Base-by-base conservation (phyloP, 2,329 filamentous ascomycete genomes). In the Hypoxylon sp. region DNA sequence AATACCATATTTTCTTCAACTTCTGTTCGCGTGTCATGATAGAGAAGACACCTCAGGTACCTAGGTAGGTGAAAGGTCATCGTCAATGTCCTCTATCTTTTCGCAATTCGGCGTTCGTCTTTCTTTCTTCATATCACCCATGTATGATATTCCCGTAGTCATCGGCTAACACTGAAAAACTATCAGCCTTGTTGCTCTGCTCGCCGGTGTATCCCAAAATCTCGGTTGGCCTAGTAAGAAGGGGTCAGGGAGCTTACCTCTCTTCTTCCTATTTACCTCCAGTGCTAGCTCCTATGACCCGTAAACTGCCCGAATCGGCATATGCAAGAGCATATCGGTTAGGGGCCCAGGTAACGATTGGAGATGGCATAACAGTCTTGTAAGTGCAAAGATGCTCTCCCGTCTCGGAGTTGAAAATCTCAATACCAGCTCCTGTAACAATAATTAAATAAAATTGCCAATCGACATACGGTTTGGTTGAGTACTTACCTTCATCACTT, bases 291-390 rank as follows among this genome's bases (percentile, higher is more conserved):
- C 86, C 86, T 36, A 90, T 76, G 49, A 91, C 89, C 63, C 87
- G 84, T 50, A 92, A 70, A 40, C 80, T 80, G 1, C 86, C 86
- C 25, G 83, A 71, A 64, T 92, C 89, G 42, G 83, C 83, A 67
- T 90, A 91, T 2, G 89, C 89, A 51, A 93, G 71, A 60, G 82
- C 84, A 68, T 92, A 92, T 48, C 84, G 78, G 30, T 81, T 86
- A 2, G 89, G 89, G 58, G 90, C 88, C 89, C 89, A 92, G 2
- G 86, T 81, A 5, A 91, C 86, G 7, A 88, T 79, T 1, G 84
- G 82, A 45, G 82, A 84, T 8, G 86, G 74, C 15, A 82, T 80
- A 1, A 77, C 75, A 7, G 88, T 87, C 69, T 90, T 90, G 59
- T 91, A 79, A 2, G 80, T 88, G 67, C 90, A 81, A 9, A 91